These are phyloP conservation scores for Moniliophthora roreri DNA, from an alignment of 1,284 basidiomycete genomes.

Conservation along the genomic window DNA sequence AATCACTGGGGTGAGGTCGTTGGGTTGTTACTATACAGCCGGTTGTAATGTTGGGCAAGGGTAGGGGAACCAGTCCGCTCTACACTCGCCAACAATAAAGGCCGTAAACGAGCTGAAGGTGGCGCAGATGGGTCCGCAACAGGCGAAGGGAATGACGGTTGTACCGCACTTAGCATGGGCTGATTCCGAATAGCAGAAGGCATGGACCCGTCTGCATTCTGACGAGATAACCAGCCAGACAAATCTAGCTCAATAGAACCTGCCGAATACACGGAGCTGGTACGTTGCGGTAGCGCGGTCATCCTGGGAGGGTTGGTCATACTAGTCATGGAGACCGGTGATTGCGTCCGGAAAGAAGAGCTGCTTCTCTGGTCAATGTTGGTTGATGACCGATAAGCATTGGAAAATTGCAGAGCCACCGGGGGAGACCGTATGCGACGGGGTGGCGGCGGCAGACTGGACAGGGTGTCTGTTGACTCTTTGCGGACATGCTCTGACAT, in stretches of 20 bases:
- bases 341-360: neutral
- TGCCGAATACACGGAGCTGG: neutral
- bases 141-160: constrained; percentile 14
- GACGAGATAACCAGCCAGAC: constrained; percentile 16
- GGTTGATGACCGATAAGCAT: constrained; percentile 1
- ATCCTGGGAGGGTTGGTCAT: neutral
- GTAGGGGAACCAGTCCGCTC: constrained; percentile 13
- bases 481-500: constrained; percentile 19
- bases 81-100: constrained; percentile 13
- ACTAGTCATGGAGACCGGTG: neutral
- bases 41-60: constrained; percentile 14
- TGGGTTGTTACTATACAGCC: constrained; percentile 7
- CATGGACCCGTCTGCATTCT: constrained; percentile 17
- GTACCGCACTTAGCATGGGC: constrained; percentile 18
- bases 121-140: constrained; percentile 4
- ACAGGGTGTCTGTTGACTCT: constrained; percentile 19
- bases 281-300: neutral
- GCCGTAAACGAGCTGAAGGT: constrained; percentile 9
- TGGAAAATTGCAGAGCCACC: constrained; percentile 1
- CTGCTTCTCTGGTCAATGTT: neutral
- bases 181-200: constrained; percentile 13
- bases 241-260: constrained; percentile 16
- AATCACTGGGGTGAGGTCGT: too few relatives aligned
- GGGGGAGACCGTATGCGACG: constrained; percentile 26
- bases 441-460: constrained; percentile 28